Percentiles rank a stretch among this genome's conserved stretches.
These are phyloP conservation scores for Xylariales sp. DNA, from an alignment of 2,329 filamentous ascomycete species.

Conservation along the genomic window DNA sequence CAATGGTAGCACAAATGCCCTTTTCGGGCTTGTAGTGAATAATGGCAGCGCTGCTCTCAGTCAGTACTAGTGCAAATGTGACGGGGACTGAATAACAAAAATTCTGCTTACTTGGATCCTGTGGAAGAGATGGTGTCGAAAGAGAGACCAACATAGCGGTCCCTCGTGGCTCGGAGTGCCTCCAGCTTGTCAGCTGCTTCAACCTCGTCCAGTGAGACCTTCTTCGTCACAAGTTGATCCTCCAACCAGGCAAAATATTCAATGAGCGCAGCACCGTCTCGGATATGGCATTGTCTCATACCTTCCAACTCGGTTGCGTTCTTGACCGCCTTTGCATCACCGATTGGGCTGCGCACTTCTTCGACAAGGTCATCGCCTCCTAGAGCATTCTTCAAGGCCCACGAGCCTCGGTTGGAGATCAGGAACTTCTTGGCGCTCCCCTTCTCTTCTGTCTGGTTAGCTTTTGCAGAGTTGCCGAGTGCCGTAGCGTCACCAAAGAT, in stretches of 20 bases:
- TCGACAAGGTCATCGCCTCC: conserved; percentile 84
- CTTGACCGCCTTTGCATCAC: conserved; percentile 91
- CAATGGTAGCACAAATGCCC: conserved; percentile 76
- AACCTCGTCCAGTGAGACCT: conserved; percentile 76
- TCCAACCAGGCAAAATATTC: conserved; percentile 98
- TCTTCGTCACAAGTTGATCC: conserved; percentile 73
- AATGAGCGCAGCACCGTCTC: conserved; percentile 85
- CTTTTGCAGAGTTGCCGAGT: conserved; percentile 43
- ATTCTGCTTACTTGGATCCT: conserved; percentile 54
- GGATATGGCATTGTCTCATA: conserved; percentile 90
- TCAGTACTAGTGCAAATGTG: conserved; percentile 10
- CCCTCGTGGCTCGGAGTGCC: conserved; percentile 59
- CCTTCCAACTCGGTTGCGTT: conserved; percentile 85
- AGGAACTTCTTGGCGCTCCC: conserved; percentile 62
- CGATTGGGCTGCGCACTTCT: conserved; percentile 80
- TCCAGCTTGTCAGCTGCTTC: conserved; percentile 90
- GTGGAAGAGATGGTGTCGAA: conserved; percentile 97
- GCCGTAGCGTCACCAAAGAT: conserved; percentile 76
- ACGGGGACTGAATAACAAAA: not conserved
- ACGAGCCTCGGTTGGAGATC: conserved; percentile 85
- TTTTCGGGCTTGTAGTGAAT: conserved; percentile 93
- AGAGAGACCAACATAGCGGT: conserved; percentile 83
- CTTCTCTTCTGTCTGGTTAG: conserved; percentile 22
- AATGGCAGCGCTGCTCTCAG: conserved; percentile 68
- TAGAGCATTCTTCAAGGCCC: conserved; percentile 82